These are phyloP conservation scores for Candida anutae DNA, from an alignment of 1,139 yeast genomes.

Conservation along the genomic window DNA sequence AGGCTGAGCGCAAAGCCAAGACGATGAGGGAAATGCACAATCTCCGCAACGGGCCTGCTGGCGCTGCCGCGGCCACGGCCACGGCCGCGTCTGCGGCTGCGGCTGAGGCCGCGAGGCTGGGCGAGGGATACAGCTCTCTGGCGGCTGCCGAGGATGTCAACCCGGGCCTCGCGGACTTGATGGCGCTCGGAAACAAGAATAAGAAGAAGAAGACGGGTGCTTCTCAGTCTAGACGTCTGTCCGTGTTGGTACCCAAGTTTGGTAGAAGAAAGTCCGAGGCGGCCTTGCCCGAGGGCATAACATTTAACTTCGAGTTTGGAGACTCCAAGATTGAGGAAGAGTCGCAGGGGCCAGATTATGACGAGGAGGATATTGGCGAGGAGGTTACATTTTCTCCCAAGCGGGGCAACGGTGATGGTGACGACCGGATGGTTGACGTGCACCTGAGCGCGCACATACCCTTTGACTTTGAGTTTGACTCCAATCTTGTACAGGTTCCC, in stretches of 20 bases:
- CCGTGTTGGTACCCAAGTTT: conserved; percentile 19
- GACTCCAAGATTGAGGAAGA: conserved; percentile 15
- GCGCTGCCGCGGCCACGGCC: too few relatives aligned
- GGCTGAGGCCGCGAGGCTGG: conserved; percentile 11
- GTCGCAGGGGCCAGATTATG: conserved; percentile 7
- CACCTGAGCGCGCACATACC: too few relatives aligned
- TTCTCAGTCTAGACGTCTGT: conserved; percentile 10
- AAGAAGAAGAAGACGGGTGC: conserved; percentile 4
- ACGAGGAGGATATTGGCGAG: conserved; percentile 66
- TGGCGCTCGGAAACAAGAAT: conserved; percentile 6
- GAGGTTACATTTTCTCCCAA: conserved; percentile 26
- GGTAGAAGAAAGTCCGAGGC: conserved; percentile 35
- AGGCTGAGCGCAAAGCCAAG: conserved; percentile 56
- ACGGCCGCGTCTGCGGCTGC: conserved; percentile 44
- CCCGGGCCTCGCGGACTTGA: conserved; percentile 5
- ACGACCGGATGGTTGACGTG: conserved; percentile 3
- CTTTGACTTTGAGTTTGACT: conserved; percentile 20
- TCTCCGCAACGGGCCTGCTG: too few relatives aligned
- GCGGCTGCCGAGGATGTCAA: conserved; percentile 5
- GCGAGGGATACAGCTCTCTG: conserved; percentile 5
- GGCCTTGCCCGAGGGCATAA: conserved; percentile 41
- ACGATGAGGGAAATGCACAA: too few relatives aligned
- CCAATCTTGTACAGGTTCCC: conserved; percentile 40
- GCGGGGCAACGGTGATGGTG: conserved; percentile 1
- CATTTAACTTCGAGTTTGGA: conserved; percentile 52